Evolutionary conservation across 164 flowering plant species (phyloP), one percentile per base, ranked within the genome.

Genomic region (Vitis labrusca): DNA sequence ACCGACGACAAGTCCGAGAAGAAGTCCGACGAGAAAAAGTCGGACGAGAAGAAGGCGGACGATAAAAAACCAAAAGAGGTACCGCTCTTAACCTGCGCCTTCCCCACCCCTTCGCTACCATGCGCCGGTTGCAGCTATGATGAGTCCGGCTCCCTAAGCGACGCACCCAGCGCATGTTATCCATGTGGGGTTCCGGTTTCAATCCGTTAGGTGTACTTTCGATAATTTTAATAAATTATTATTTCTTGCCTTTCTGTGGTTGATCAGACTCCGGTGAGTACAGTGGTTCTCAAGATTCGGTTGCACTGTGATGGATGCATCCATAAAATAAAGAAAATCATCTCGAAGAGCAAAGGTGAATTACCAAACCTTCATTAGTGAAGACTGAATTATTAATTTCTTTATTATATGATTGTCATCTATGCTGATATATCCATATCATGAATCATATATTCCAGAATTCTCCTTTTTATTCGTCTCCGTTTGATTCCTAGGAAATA

Each of bases 291-390:
- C 71, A 90, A 86, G 80, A 85, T 84, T 37, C 71, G 77, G 53
- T 65, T 88, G 51, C 98, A 94, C 70, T 94, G 98, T 66, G 97
- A 89, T 0, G 98, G 97, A 12, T 94, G 98, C 83, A 85, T 81
- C 10, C 71, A 76, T 8, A 94, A 86, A 66, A 88, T 95, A 0
- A 75, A 75, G 23, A 74, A 72, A 63, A 77, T 80, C n/a, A 80
- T 93, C 17, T 9, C n/a, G 1, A 93, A 89, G 65, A 59, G 60
- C 56, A 78, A 85, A 70, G 99, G 99, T 94, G 37, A 63, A 37
- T 37, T 37, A 37, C 44, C 44, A 37, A 3, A 37, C 7, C 44
- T 37, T 37, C 44, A 37, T 2, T 1, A 23, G 27, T 23, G 27
- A 23, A 23, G 27, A 23, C 27, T 23, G 27, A 23, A 23, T 23